Evolutionary conservation across 2,329 filamentous ascomycete species (phyloP).

Genomic region (Verticillium longisporum): DNA sequence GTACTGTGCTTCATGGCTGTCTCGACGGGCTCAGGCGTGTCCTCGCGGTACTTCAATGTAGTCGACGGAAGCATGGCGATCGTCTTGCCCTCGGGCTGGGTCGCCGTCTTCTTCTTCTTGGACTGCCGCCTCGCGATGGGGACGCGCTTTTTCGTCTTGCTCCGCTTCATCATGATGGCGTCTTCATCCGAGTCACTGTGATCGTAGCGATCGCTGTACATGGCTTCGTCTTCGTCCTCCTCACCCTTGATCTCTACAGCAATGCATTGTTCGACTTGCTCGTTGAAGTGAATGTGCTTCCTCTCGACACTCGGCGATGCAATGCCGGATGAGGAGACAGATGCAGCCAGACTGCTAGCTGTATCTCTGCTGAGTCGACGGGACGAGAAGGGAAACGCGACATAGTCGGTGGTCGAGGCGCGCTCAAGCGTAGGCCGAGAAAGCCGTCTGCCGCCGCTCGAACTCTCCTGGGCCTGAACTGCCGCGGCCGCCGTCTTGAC

Average conservation of each 20-base stretch:
- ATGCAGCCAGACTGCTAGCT: conserved; percentile 59
- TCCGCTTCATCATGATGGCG: conserved; percentile 74
- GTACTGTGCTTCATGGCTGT: conserved; percentile 57
- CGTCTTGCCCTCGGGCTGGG: conserved; percentile 66
- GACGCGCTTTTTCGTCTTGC: conserved; percentile 49
- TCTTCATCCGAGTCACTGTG: conserved; percentile 70
- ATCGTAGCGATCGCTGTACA: conserved; percentile 26
- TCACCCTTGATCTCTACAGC: conserved; percentile 82
- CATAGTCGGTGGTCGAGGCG: conserved; percentile 58
- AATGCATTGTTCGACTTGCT: conserved; percentile 92
- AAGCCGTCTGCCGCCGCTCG: conserved; percentile 36
- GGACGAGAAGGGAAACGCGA: conserved; percentile 57
- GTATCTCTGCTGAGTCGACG: conserved; percentile 55
- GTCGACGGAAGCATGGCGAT: conserved; percentile 86
- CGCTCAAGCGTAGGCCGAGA: conserved; percentile 52
- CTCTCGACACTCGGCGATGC: conserved; percentile 57
- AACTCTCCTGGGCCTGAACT: conserved; percentile 71
- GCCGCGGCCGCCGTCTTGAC: conserved; percentile 84
- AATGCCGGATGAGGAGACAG: conserved; percentile 64
- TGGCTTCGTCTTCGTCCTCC: conserved; percentile 57
- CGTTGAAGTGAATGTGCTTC: conserved; percentile 93
- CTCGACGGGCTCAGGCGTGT: conserved; percentile 61
- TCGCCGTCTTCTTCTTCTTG: conserved; percentile 28
- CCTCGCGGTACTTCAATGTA: conserved; percentile 75
- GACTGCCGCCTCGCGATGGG: conserved; percentile 39